These are phyloP conservation scores for Coffea canephora DNA, from an alignment of 257 asterid species.

Conservation along the genomic window DNA sequence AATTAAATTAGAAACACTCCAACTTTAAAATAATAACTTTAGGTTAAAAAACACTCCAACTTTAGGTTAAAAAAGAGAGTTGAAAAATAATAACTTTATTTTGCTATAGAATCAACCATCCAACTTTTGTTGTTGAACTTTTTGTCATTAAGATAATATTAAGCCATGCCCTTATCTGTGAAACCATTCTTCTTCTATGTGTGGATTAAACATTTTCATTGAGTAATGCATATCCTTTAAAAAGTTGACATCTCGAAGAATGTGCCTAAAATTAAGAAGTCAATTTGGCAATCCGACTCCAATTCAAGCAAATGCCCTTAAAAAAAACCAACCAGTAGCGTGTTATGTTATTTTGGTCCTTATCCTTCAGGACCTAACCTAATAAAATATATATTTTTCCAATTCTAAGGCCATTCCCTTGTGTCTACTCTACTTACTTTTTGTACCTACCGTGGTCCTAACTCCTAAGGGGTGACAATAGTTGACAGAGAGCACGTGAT, in stretches of 20 bases:
- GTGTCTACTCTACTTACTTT: not conserved
- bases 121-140: too few species aligned
- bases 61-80: too few species aligned
- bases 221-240: not conserved
- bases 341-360: too few species aligned
- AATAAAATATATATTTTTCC: not conserved
- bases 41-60: too few species aligned
- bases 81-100: too few species aligned
- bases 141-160: too few species aligned
- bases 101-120: too few species aligned
- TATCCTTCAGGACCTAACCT: too few species aligned
- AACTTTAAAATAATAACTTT: too few species aligned
- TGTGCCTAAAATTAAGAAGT: not conserved
- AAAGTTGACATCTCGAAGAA: not conserved
- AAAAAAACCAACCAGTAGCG: not conserved
- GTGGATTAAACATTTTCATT: not conserved
- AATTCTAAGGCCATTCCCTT: not conserved
- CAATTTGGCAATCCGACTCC: not conserved
- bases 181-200: not conserved
- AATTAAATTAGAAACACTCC: too few species aligned
- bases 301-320: not conserved
- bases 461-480: not conserved
- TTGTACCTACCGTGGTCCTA: not conserved
- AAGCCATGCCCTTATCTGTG: too few species aligned
- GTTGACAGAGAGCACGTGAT: constrained; percentile 17